These are phyloP conservation scores for Mucor ambiguus DNA, from an alignment of 371 early-diverging fungal genomes.

Conservation along the genomic window DNA sequence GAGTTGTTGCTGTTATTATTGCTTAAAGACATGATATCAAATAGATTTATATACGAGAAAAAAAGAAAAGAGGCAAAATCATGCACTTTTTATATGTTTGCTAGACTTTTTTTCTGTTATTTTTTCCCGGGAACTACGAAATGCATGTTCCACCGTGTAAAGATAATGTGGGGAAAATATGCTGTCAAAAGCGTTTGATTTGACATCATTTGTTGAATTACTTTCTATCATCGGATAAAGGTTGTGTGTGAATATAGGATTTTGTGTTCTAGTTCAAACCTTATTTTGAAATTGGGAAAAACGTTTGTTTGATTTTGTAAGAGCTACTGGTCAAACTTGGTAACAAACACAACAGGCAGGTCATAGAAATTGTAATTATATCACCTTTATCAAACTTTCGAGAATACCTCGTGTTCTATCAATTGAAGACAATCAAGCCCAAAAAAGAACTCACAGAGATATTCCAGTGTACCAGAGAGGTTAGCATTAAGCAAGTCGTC, in stretches of 20 bases:
- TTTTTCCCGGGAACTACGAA: slow-evolving; percentile 2
- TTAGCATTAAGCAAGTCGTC: no score
- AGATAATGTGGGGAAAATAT: slow-evolving; percentile 5
- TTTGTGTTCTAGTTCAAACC: no score
- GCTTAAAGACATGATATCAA: neutral
- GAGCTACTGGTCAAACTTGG: no score
- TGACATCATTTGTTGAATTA: neutral
- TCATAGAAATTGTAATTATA: no score
- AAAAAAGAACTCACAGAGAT: no score
- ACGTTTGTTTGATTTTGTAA: no score
- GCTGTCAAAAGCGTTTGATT: neutral
- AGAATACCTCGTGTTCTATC: no score
- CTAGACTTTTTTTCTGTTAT: neutral
- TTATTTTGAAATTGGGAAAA: no score
- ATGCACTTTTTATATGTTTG: neutral
- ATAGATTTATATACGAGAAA: neutral
- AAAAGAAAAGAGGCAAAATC: neutral
- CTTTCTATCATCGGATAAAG: neutral
- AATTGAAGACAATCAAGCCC: no score
- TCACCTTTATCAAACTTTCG: no score
- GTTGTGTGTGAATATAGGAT: neutral
- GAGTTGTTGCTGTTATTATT: neutral
- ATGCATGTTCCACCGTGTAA: neutral
- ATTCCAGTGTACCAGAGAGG: no score
- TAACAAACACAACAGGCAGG: no score